These are phyloP conservation scores for Mycena citricolor DNA, from an alignment of 1,284 basidiomycete species.

Conservation along the genomic window DNA sequence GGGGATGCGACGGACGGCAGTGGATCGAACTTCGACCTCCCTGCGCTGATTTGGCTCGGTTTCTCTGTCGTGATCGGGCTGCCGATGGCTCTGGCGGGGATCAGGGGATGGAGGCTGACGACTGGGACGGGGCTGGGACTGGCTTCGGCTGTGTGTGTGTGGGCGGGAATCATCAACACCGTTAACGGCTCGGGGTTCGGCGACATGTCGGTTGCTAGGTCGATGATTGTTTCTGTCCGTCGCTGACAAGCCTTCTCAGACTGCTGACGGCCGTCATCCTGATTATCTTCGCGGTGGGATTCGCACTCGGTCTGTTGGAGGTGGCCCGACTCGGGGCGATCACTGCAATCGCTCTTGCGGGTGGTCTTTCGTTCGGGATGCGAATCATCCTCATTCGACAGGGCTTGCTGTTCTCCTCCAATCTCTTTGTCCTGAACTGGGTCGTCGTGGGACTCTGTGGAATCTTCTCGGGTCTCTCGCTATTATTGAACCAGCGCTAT, in stretches of 20 bases:
- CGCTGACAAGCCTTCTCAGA: slow-evolving; percentile 4
- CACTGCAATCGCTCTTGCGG: slow-evolving; percentile 44
- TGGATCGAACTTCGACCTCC: slow-evolving; percentile 45
- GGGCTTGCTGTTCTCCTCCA: slow-evolving; percentile 45
- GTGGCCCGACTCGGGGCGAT: slow-evolving; percentile 48
- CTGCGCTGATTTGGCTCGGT: slow-evolving; percentile 57
- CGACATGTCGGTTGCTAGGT: slow-evolving; percentile 36
- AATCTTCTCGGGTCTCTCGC: slow-evolving; percentile 38
- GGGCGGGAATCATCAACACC: slow-evolving; percentile 47
- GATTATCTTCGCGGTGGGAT: slow-evolving; percentile 49
- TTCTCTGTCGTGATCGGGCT: slow-evolving; percentile 51
- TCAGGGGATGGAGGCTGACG: slow-evolving; percentile 54
- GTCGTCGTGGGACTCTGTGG: slow-evolving; percentile 46
- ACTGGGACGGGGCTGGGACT: slow-evolving; percentile 54
- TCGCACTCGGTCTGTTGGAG: slow-evolving; percentile 51
- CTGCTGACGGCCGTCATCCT: slow-evolving; percentile 49
- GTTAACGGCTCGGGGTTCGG: slow-evolving; percentile 46
- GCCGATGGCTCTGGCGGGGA: slow-evolving; percentile 54
- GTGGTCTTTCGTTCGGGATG: slow-evolving; percentile 57
- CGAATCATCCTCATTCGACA: slow-evolving; percentile 52
- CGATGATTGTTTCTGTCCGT: background rate
- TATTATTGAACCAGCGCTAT: slow-evolving; percentile 45
- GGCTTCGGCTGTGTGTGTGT: slow-evolving; percentile 44
- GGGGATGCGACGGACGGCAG: slow-evolving; percentile 57
- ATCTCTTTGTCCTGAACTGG: slow-evolving; percentile 51